phyloP scores from a whole-genome alignment of 306 rosid species.

The Trifolium subterraneum region DNA sequence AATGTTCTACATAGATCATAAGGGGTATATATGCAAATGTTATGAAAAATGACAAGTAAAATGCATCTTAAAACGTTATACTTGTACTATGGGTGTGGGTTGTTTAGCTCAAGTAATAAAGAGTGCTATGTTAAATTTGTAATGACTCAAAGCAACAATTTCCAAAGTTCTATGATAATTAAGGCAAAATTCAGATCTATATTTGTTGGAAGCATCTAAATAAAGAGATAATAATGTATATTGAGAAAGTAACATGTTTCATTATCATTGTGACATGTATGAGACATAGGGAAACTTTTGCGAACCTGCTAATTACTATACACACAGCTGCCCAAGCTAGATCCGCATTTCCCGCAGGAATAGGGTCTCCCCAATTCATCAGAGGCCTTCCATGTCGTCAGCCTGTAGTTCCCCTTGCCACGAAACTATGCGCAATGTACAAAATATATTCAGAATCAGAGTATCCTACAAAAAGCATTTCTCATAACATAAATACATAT shows the following conservation, averaged over 20 bases:
- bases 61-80: background rate
- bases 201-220: background rate
- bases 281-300: background rate
- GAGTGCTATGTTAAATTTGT: background rate
- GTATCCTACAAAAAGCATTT: too few species aligned
- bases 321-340: background rate
- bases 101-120: conserved; percentile 7
- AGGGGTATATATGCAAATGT: background rate
- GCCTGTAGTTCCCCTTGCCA: background rate
- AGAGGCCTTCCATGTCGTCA: background rate
- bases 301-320: background rate
- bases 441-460: background rate
- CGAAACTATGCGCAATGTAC: too few species aligned
- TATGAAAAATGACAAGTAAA: too few species aligned
- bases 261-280: background rate
- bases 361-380: background rate
- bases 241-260: background rate
- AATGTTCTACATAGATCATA: background rate
- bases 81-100: background rate
- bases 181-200: background rate
- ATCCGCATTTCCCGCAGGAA: background rate
- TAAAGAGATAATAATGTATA: background rate
- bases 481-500: too few species aligned
- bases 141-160: conserved; percentile 3
- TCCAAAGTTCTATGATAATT: background rate